phyloP scores from a whole-genome alignment of 1,284 basidiomycete genomes.

The Schizophyllum commune region DNA sequence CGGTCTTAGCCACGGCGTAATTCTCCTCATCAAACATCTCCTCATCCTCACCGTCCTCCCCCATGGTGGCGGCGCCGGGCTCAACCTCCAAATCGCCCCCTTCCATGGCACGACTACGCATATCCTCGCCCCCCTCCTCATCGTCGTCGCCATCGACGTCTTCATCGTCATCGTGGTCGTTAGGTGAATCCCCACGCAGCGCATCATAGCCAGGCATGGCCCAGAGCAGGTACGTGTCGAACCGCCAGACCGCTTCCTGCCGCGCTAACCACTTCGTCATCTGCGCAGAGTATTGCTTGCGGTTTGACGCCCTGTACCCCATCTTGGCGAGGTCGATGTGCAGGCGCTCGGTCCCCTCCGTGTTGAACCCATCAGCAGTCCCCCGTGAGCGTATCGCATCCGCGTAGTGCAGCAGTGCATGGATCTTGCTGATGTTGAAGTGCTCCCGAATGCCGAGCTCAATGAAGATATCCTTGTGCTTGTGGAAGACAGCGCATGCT shows the following conservation, averaged over 20 bases:
- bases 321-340: constrained; percentile 22
- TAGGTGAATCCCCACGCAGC: too few relatives aligned
- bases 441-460: constrained; percentile 8
- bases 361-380: constrained; percentile 22
- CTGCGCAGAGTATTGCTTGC: constrained; percentile 18
- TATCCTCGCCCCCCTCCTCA: too few relatives aligned
- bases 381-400: constrained; percentile 16
- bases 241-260: constrained; percentile 13
- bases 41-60: too few relatives aligned
- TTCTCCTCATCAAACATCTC: too few relatives aligned
- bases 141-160: too few relatives aligned
- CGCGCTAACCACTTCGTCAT: constrained; percentile 23
- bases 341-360: constrained; percentile 16
- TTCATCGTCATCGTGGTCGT: too few relatives aligned
- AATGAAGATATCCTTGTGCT: constrained; percentile 18
- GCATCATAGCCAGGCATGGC: too few relatives aligned
- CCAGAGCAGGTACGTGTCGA: constrained; percentile 9
- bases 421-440: constrained; percentile 23
- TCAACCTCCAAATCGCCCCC: too few relatives aligned
- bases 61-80: too few relatives aligned
- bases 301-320: constrained; percentile 20
- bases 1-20: too few relatives aligned
- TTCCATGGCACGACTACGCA: too few relatives aligned
- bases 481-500: constrained; percentile 16
- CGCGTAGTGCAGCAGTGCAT: constrained; percentile 15